These are phyloP conservation scores for Penicillium paneum DNA, from an alignment of 2,329 filamentous ascomycete species.

Conservation along the genomic window DNA sequence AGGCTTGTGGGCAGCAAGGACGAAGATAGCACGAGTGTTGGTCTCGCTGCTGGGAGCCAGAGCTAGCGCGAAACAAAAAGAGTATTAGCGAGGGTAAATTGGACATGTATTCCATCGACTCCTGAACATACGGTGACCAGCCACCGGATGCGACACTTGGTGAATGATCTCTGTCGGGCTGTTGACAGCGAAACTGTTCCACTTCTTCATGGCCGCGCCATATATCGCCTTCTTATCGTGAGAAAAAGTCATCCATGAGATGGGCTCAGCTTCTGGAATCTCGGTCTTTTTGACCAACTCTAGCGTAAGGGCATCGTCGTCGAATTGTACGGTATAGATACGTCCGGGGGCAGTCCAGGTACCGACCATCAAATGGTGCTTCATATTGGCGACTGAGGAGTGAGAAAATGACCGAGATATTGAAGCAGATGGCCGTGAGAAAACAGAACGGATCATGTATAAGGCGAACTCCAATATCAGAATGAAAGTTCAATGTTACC, in stretches of 20 bases:
- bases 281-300: constrained; percentile 75
- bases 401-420: constrained; percentile 12
- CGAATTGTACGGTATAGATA: constrained; percentile 85
- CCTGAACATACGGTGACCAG: constrained; percentile 61
- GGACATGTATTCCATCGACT: not conserved
- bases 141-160: constrained; percentile 69
- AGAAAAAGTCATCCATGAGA: constrained; percentile 93
- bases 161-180: constrained; percentile 74
- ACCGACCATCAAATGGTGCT: constrained; percentile 87
- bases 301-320: constrained; percentile 73
- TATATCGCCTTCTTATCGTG: constrained; percentile 82
- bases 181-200: constrained; percentile 76
- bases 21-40: constrained; percentile 85
- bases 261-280: constrained; percentile 79
- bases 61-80: constrained; percentile 45
- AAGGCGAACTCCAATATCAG: constrained; percentile 9
- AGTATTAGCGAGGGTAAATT: constrained; percentile 2
- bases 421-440: constrained; percentile 6
- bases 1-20: constrained; percentile 72
- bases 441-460: constrained; percentile 17
- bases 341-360: constrained; percentile 88
- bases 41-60: constrained; percentile 66
- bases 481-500: constrained; percentile 10
- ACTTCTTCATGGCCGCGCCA: constrained; percentile 90
- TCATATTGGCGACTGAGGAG: constrained; percentile 53